phyloP scores from a whole-genome alignment of 176 grass and related monocot species.

The Avena sativa region DNA sequence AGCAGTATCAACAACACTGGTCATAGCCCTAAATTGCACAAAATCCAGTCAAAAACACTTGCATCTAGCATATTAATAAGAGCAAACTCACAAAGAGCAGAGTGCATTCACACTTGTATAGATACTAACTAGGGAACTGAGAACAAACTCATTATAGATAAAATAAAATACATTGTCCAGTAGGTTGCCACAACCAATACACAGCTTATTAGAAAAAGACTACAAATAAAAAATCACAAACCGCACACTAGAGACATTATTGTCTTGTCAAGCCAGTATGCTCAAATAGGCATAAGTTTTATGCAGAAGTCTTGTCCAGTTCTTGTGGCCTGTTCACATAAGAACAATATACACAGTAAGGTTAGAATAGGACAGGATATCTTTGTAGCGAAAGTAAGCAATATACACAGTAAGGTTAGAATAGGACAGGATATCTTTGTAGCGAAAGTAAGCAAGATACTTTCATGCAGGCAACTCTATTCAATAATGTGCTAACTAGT shows the following conservation, averaged over 20 bases:
- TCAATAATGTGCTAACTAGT: background rate
- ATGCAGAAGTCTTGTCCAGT: slow-evolving; percentile 27
- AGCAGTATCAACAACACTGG: too few species aligned
- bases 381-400: background rate
- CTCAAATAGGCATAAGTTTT: slow-evolving; percentile 19
- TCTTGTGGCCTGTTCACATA: slow-evolving; percentile 54
- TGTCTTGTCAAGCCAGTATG: slow-evolving; percentile 37
- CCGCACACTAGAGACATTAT: slow-evolving; percentile 27
- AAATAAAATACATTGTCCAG: too few species aligned
- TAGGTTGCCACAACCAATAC: too few species aligned
- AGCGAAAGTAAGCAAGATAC: background rate
- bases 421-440: background rate
- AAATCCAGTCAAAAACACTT: too few species aligned
- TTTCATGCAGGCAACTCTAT: background rate
- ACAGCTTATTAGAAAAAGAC: slow-evolving; percentile 52
- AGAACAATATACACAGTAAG: background rate
- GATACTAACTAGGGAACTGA: too few species aligned
- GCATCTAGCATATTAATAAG: too few species aligned
- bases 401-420: slow-evolving; percentile 6
- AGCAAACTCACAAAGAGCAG: too few species aligned
- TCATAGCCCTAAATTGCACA: too few species aligned
- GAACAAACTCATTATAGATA: too few species aligned
- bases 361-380: slow-evolving; percentile 27
- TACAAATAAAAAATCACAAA: slow-evolving; percentile 35
- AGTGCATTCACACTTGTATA: too few species aligned